Evolutionary conservation across 2,329 filamentous ascomycete species (phyloP).

Genomic region (Sporothrix inflata): DNA sequence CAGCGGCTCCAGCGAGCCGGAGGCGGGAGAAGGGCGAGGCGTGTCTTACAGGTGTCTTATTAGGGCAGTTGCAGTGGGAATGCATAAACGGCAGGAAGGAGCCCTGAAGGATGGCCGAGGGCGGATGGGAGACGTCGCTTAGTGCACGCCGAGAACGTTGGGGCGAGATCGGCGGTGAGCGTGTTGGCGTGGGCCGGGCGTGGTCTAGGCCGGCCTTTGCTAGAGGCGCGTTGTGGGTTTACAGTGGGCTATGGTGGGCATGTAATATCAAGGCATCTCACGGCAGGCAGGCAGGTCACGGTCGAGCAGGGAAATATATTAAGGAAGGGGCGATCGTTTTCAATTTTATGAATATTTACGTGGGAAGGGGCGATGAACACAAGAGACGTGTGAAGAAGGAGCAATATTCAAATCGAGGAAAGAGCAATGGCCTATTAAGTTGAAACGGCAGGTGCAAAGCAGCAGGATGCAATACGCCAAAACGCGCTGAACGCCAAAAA

Average conservation of each 20-base stretch:
- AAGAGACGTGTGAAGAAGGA: background rate
- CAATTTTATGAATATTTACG: background rate
- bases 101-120: constrained; percentile 2
- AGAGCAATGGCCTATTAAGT: background rate
- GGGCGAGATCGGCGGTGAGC: constrained; percentile 30
- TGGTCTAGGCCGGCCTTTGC: constrained; percentile 9
- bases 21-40: constrained; percentile 1
- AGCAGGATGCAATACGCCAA: background rate
- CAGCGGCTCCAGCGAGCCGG: background rate
- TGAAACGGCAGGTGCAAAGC: background rate
- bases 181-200: background rate
- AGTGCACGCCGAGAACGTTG: background rate
- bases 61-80: background rate
- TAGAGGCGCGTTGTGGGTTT: background rate
- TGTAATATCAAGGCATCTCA: background rate
- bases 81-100: background rate
- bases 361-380: background rate
- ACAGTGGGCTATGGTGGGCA: constrained; percentile 14
- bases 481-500: background rate
- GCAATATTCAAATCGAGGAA: background rate
- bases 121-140: background rate
- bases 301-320: background rate
- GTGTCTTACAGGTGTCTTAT: background rate
- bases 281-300: background rate
- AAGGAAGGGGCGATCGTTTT: constrained; percentile 4